A percentile compares a stretch with the other conserved stretches of the same genome.
These are phyloP conservation scores for Jaenimonas drosophilae DNA, from an alignment of 208 protist species.

Conservation along the genomic window DNA sequence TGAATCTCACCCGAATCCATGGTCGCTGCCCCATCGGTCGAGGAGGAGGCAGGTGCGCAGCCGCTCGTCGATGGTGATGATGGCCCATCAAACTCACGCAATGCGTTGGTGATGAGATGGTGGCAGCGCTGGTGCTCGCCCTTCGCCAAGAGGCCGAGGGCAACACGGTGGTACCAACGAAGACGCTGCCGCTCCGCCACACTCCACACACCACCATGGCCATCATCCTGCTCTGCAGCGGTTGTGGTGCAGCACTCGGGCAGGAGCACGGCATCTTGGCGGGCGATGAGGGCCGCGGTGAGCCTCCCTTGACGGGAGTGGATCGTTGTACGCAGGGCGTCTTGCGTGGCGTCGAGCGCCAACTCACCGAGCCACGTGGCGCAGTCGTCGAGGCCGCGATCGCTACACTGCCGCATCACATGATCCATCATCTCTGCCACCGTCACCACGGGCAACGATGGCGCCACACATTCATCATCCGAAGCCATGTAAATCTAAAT, in stretches of 20 bases:
- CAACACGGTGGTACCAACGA: constrained; percentile 38
- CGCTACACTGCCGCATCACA: constrained; percentile 35
- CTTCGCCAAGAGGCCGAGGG: constrained; percentile 39
- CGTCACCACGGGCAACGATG: constrained; percentile 7
- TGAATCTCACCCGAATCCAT: neutral
- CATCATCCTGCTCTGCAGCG: neutral
- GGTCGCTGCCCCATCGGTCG: too few species aligned
- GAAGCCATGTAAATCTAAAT: too few species aligned
- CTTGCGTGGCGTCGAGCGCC: constrained; percentile 15
- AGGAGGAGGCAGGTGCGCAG: too few species aligned
- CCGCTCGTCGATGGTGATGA: too few species aligned
- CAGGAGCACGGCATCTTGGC: neutral
- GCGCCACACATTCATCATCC: neutral
- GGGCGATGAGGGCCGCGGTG: neutral
- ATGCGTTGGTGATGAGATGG: constrained; percentile 26
- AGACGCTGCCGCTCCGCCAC: constrained; percentile 7
- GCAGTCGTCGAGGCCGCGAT: constrained; percentile 42
- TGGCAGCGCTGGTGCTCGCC: constrained; percentile 74
- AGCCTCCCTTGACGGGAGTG: neutral
- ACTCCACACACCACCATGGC: constrained; percentile 4
- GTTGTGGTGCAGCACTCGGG: neutral
- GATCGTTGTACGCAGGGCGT: neutral
- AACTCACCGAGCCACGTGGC: constrained; percentile 62
- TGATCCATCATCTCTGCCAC: constrained; percentile 47
- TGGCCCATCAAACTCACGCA: constrained; percentile 24